Base-by-base conservation (phyloP, 2,329 filamentous ascomycete species). In the Aspergillus niger region DNA sequence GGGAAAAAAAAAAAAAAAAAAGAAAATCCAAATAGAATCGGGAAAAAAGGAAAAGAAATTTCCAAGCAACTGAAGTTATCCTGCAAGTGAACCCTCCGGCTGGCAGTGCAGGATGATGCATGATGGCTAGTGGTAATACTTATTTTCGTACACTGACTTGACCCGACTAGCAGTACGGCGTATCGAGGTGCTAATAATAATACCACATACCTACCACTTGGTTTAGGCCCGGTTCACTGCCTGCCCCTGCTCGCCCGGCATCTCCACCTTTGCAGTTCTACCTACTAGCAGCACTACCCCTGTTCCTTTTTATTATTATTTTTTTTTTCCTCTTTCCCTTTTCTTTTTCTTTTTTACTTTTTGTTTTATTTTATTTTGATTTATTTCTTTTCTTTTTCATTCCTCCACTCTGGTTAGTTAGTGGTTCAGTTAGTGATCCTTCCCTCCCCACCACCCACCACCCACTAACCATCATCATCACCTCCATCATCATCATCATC, bases 241-340 rank as follows among this genome's bases (percentile, higher is more conserved):
- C 60, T 65, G 61, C 63, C 64, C 62, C 61, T 65, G 64, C 63
- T 62, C 44, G 61, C 57, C 57, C 56, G 63, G 55, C 62, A 55
- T 17, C 30, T 55, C 57, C 56, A 59, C 57, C 26, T 36, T 36
- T 36, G 32, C 32, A 36, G 32, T 36, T 36, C 32, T 36, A 36
- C 26, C 39, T 22, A 44, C 41, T 44, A 44, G 17, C 26, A n/a
- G 15, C 39, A 15, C 41, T 47, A 28, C 39, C 53, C 39, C 52
- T 55, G 52, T 30, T 55, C 28, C 36, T 43, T 43, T 22, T 17
- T 43, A 17, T 38, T 51, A 8, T 5, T 48, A 20, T 20, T 20
- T 2, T 20, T 20, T 20, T 20, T 20, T 20, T 2, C 20, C 20
- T 20, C 20, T 20, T 55, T 49, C 8, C 60, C 59, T 32, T 49